These are phyloP conservation scores for Aureobasidium subglaciale DNA, from an alignment of 2,329 filamentous ascomycete genomes.

Conservation along the genomic window DNA sequence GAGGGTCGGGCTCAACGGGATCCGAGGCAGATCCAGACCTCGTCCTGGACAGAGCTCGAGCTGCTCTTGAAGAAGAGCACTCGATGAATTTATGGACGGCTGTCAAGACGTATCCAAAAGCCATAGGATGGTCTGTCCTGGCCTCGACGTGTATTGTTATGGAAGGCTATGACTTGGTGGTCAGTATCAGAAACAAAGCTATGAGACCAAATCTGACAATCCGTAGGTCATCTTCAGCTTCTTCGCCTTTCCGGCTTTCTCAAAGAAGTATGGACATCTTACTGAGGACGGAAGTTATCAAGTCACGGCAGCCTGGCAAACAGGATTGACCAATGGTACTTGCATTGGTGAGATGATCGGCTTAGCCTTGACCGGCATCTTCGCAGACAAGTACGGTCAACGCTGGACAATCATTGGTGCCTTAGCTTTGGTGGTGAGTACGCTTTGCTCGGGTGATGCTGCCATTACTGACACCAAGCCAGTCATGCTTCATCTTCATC, in stretches of 20 bases:
- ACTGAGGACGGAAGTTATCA: conserved; percentile 34
- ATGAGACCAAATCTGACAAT: neutral
- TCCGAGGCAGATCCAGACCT: conserved; percentile 24
- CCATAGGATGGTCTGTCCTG: conserved; percentile 27
- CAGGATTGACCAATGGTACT: conserved; percentile 48
- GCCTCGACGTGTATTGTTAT: conserved; percentile 29
- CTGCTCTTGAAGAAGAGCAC: conserved; percentile 35
- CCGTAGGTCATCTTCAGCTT: conserved; percentile 23
- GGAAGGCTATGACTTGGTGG: conserved; percentile 29
- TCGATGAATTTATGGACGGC: conserved; percentile 51
- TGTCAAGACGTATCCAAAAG: conserved; percentile 57
- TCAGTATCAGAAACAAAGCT: neutral
- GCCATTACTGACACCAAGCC: neutral
- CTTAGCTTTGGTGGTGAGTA: conserved; percentile 40
- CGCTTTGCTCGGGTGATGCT: neutral
- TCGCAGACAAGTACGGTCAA: conserved; percentile 46
- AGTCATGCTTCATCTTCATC: conserved; percentile 16
- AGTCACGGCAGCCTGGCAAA: conserved; percentile 49
- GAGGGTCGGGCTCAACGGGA: conserved; percentile 19
- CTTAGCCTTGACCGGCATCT: conserved; percentile 57
- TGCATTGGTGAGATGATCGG: conserved; percentile 60
- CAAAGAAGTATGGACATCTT: conserved; percentile 32
- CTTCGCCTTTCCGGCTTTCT: conserved; percentile 28
- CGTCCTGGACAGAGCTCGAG: conserved; percentile 24
- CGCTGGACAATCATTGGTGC: conserved; percentile 52